A percentile compares a stretch with the other conserved stretches of the same genome.
Conservation (phyloP, 805 yeast genomes). For the Metschnikowia reukaufii region DNA sequence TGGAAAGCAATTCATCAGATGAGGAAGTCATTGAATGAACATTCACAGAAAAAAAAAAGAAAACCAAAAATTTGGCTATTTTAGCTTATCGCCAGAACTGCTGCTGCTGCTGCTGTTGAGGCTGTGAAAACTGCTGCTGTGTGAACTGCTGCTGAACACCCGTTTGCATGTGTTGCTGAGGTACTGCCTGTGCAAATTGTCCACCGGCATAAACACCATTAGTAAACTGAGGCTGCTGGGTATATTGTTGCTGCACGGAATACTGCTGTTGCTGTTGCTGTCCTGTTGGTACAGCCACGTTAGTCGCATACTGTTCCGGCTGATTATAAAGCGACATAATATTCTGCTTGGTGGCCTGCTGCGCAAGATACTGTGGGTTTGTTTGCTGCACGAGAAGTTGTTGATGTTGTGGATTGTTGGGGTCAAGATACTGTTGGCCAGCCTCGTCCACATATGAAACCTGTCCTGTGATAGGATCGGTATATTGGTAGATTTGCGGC, state of each 20-base stretch:
- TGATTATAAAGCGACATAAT: slow-evolving; percentile 37
- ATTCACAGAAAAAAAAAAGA: too few species aligned
- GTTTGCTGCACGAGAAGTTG: slow-evolving; percentile 36
- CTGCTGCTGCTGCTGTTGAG: slow-evolving; percentile 15
- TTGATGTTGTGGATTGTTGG: slow-evolving; percentile 29
- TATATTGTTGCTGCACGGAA: slow-evolving; percentile 19
- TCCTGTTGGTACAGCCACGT: slow-evolving; percentile 49
- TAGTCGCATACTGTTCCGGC: slow-evolving; percentile 41
- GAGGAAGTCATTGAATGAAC: too few species aligned
- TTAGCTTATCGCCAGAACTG: too few species aligned
- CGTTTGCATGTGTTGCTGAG: slow-evolving; percentile 1
- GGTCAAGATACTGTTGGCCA: slow-evolving; percentile 51
- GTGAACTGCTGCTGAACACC: slow-evolving; percentile 9
- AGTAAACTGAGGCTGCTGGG: slow-evolving; percentile 10
- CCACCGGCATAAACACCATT: slow-evolving; percentile 1
- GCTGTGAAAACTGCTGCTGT: slow-evolving; percentile 11
- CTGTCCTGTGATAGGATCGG: slow-evolving; percentile 71
- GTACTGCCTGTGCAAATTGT: neutral
- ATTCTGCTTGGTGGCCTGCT: slow-evolving; percentile 39
- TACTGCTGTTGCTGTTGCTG: slow-evolving; percentile 14
- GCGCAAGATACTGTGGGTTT: slow-evolving; percentile 27
- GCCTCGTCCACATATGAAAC: slow-evolving; percentile 65
- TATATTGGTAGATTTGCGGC: slow-evolving; percentile 62
- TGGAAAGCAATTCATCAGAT: too few species aligned
- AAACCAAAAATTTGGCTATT: too few species aligned